phyloP scores from a whole-genome alignment of 345 rosid genomes.

The Sisymbrium irio region DNA sequence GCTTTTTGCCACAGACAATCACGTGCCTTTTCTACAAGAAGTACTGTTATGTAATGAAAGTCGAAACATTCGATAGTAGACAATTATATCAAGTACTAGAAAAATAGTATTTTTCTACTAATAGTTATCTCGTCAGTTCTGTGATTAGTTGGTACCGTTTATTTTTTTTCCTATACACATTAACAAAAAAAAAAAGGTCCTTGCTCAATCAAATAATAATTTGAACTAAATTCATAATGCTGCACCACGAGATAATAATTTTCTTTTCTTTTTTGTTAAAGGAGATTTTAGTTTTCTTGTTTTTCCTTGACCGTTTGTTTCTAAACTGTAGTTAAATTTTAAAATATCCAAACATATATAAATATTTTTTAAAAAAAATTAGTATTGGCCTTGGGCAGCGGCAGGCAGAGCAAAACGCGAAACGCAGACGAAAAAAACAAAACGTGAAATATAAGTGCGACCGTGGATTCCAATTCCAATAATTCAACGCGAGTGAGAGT shows the following conservation, averaged over 20 bases:
- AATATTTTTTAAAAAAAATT: not conserved
- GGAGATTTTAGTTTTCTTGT: not conserved
- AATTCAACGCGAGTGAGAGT: not conserved
- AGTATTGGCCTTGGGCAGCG: not conserved
- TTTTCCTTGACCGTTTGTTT: not conserved
- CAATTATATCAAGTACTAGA: not conserved
- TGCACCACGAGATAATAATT: not conserved
- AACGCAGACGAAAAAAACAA: not conserved
- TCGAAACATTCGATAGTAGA: not conserved
- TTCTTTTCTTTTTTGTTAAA: too few species aligned
- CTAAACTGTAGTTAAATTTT: too few species aligned
- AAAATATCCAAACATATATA: not conserved
- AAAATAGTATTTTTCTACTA: not conserved
- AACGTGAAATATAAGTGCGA: not conserved
- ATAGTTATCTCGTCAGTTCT: too few species aligned
- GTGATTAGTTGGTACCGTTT: not conserved
- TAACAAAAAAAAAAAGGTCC: too few species aligned
- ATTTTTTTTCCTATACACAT: too few species aligned
- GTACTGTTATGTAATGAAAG: not conserved
- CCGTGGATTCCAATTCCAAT: not conserved
- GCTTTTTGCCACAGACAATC: slow-evolving; percentile 3
- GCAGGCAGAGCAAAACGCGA: not conserved
- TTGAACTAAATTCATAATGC: not conserved
- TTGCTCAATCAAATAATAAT: too few species aligned
- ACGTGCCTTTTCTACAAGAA: not conserved